These are phyloP conservation scores for Sextonia rubra DNA, from an alignment of 164 flowering plant genomes.

Conservation along the genomic window DNA sequence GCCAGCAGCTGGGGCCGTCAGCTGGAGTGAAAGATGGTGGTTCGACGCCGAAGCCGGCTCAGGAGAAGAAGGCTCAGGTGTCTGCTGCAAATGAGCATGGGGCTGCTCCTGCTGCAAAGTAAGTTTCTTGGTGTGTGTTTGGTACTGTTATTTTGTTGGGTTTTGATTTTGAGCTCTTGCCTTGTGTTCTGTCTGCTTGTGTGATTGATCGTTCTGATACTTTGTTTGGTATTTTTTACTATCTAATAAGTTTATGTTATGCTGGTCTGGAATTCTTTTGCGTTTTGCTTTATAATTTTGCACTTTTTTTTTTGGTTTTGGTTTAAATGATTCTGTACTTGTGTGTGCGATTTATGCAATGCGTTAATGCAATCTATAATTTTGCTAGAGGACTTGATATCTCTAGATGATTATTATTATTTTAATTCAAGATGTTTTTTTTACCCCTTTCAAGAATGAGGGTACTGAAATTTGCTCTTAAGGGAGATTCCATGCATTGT, in stretches of 20 bases:
- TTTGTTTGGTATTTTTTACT: not conserved
- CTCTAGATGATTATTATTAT: too few species aligned
- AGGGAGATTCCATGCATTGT: not conserved
- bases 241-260: not conserved
- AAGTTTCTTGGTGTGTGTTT: constrained; percentile 8
- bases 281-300: too few species aligned
- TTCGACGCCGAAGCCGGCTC: constrained; percentile 27
- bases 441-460: too few species aligned
- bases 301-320: too few species aligned
- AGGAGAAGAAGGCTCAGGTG: constrained; percentile 51
- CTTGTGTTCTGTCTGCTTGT: not conserved
- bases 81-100: constrained; percentile 37
- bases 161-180: not conserved
- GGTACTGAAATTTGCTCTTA: not conserved
- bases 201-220: not conserved
- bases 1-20: constrained; percentile 19
- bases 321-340: too few species aligned
- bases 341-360: too few species aligned
- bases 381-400: too few species aligned
- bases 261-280: too few species aligned
- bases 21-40: constrained; percentile 26
- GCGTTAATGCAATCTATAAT: too few species aligned
- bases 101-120: constrained; percentile 60
- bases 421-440: too few species aligned
- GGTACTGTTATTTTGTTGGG: not conserved